These are phyloP conservation scores for Dactylellina haptotyla DNA, from an alignment of 2,329 filamentous ascomycete species.

Conservation along the genomic window DNA sequence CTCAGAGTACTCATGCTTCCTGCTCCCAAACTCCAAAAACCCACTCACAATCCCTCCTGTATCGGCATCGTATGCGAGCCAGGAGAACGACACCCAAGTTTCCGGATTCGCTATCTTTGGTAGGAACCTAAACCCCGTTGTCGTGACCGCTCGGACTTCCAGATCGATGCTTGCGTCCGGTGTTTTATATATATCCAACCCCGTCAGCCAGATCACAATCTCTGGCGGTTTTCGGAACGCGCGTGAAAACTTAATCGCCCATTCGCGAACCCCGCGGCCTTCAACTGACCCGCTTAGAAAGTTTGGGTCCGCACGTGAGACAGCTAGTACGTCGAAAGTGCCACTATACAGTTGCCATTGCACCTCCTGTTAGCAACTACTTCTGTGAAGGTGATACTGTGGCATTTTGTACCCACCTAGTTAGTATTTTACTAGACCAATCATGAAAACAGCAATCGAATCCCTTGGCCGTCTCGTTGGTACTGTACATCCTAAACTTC, in stretches of 20 bases:
- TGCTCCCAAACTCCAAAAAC: constrained; percentile 40
- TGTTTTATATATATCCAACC: constrained; percentile 31
- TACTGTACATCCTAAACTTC: constrained; percentile 45
- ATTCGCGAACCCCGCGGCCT: constrained; percentile 45
- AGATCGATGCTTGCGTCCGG: constrained; percentile 28
- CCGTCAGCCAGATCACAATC: constrained; percentile 48
- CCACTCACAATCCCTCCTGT: constrained; percentile 34
- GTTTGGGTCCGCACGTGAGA: constrained; percentile 33
- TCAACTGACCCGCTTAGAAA: constrained; percentile 39
- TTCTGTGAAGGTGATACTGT: background rate
- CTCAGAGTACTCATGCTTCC: constrained; percentile 26
- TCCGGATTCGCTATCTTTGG: constrained; percentile 38
- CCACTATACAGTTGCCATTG: constrained; percentile 15
- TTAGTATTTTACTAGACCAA: constrained; percentile 35
- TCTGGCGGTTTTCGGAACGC: constrained; percentile 27
- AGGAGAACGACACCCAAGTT: constrained; percentile 49
- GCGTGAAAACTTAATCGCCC: constrained; percentile 45
- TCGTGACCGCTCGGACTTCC: constrained; percentile 42
- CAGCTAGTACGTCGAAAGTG: constrained; percentile 42
- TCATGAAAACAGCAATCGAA: constrained; percentile 52
- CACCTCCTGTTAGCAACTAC: background rate
- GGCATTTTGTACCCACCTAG: constrained; percentile 12
- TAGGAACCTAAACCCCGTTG: constrained; percentile 41
- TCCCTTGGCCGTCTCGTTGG: constrained; percentile 36
- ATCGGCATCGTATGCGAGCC: constrained; percentile 40